Evolutionary conservation across 139 green algal genomes (phyloP).

Genomic region (Tetratostichococcus sp.): DNA sequence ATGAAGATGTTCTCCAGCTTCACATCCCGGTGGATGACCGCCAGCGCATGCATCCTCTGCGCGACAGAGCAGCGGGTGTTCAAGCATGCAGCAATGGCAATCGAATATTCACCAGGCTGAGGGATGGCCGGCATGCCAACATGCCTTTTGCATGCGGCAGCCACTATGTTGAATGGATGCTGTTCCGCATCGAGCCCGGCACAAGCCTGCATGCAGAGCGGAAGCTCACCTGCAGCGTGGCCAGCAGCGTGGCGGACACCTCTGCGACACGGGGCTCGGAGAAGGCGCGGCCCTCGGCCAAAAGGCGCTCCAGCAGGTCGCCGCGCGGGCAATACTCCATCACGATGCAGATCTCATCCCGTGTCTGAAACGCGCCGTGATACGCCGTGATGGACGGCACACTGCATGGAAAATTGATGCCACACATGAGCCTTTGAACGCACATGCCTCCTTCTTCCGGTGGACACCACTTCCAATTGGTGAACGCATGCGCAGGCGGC

Average conservation of each 20-base stretch:
- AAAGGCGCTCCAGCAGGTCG: constrained; percentile 63
- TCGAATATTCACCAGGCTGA: too few relatives aligned
- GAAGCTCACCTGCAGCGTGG: constrained; percentile 30
- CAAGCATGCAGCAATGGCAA: too few relatives aligned
- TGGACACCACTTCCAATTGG: not conserved
- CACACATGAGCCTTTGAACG: too few relatives aligned
- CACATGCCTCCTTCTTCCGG: too few relatives aligned
- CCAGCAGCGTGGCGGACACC: constrained; percentile 49
- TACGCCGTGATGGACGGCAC: constrained; percentile 48
- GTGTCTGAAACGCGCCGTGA: constrained; percentile 59
- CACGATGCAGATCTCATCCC: constrained; percentile 57
- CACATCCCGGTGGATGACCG: constrained; percentile 72
- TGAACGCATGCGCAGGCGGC: too few relatives aligned
- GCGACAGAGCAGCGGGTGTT: too few relatives aligned
- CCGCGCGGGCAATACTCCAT: constrained; percentile 68
- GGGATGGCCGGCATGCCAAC: too few relatives aligned
- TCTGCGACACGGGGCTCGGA: constrained; percentile 40
- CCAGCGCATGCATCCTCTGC: constrained; percentile 40
- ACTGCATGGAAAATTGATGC: constrained; percentile 24
- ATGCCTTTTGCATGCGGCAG: too few relatives aligned
- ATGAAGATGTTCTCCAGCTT: constrained; percentile 83
- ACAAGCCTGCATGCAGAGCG: too few relatives aligned
- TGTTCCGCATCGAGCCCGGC: too few relatives aligned
- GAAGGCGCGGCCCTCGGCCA: constrained; percentile 55
- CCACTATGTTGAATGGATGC: too few relatives aligned